A percentile compares a stretch with the other conserved stretches of the same genome.
These are phyloP conservation scores for Bolboschoenus planiculmis DNA, from an alignment of 176 grass and related monocot genomes.

Conservation along the genomic window DNA sequence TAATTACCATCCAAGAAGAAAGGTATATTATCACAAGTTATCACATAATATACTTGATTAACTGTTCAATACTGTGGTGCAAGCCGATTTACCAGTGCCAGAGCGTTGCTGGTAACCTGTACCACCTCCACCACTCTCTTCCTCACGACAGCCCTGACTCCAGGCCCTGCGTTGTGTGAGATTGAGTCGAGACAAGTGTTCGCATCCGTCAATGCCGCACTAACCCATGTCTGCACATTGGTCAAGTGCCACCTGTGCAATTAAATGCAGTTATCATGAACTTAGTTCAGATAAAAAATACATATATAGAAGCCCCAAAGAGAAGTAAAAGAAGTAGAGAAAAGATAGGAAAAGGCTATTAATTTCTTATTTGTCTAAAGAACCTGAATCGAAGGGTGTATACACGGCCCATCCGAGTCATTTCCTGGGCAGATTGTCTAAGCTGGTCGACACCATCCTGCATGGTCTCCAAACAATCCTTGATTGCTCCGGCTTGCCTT, in stretches of 20 bases:
- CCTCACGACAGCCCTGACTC: slow-evolving; percentile 2
- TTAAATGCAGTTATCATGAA: neutral
- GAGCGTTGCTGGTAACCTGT: slow-evolving; percentile 29
- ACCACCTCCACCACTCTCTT: slow-evolving; percentile 29
- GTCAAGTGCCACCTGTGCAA: slow-evolving; percentile 17
- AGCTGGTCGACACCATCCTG: slow-evolving; percentile 19
- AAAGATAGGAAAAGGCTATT: neutral
- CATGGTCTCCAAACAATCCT: slow-evolving; percentile 30
- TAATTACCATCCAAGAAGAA: neutral
- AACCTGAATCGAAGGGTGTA: slow-evolving; percentile 15
- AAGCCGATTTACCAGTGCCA: slow-evolving; percentile 28
- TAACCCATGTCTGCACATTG: slow-evolving; percentile 30
- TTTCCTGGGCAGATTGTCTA: slow-evolving; percentile 3
- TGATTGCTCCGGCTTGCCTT: slow-evolving; percentile 18
- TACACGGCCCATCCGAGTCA: slow-evolving; percentile 21
- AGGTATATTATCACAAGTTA: neutral
- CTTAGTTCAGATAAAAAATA: neutral
- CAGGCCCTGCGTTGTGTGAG: slow-evolving; percentile 1
- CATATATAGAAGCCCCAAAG: neutral
- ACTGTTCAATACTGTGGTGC: slow-evolving; percentile 15
- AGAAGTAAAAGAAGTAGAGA: neutral
- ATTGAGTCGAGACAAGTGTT: slow-evolving; percentile 30
- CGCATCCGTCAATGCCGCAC: slow-evolving; percentile 27
- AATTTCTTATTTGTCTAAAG: neutral
- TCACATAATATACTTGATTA: neutral